Conservation (phyloP, 768 basidiomycete species). For the Tricholomella constricta region DNA sequence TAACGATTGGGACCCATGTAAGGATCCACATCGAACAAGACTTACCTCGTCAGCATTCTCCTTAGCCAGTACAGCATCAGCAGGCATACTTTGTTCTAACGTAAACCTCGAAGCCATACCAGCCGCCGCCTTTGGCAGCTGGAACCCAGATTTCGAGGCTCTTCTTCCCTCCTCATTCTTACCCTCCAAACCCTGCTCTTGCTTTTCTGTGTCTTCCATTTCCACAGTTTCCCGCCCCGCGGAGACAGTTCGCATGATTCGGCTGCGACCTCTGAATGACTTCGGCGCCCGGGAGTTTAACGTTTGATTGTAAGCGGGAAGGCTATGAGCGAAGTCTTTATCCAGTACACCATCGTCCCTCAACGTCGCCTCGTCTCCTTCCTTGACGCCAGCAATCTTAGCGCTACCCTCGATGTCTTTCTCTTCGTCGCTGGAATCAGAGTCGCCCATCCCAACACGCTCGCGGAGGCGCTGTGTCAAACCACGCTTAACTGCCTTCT, state of each 20-base stretch:
- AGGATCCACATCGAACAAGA: conserved; percentile 5
- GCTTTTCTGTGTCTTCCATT: conserved; percentile 7
- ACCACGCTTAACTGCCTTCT: conserved; percentile 80
- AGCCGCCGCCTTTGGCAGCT: conserved; percentile 41
- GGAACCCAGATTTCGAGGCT: conserved; percentile 36
- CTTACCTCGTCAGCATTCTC: conserved; percentile 73
- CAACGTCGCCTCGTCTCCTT: conserved; percentile 32
- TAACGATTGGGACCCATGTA: not conserved
- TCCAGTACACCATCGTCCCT: conserved; percentile 25
- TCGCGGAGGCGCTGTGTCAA: conserved; percentile 77
- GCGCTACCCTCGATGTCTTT: conserved; percentile 33
- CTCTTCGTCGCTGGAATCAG: conserved; percentile 42
- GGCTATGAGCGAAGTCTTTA: conserved; percentile 10
- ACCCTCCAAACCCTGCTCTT: conserved; percentile 17
- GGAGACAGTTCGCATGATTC: not conserved
- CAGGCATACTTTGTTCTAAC: conserved; percentile 84
- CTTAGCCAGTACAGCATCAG: conserved; percentile 81
- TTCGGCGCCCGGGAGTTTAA: not conserved
- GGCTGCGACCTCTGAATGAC: not conserved
- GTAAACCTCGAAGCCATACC: conserved; percentile 47
- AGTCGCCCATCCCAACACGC: conserved; percentile 73
- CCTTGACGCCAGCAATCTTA: conserved; percentile 26
- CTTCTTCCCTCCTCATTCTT: conserved; percentile 24
- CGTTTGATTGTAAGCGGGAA: not conserved
- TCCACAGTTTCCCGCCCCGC: not conserved